Conservation (phyloP, 2,329 filamentous ascomycete genomes). For the Xylaria sp. region DNA sequence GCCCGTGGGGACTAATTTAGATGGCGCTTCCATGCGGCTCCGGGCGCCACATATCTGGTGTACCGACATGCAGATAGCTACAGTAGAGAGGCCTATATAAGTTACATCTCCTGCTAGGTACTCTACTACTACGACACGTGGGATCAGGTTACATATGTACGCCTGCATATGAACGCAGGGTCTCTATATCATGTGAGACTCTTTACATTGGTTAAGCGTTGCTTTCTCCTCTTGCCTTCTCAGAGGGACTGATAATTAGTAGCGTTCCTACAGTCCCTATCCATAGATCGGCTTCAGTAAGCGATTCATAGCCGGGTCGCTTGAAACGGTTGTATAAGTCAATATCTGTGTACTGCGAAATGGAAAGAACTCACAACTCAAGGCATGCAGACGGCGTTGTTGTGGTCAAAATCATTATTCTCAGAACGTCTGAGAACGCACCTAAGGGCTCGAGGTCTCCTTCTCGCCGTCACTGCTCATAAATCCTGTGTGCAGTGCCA, state of each 20-base stretch:
- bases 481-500: not conserved
- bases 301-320: not conserved
- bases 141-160: not conserved
- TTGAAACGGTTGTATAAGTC: not conserved
- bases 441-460: not conserved
- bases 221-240: not conserved
- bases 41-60: no score
- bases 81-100: not conserved
- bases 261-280: not conserved
- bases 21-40: no score
- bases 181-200: slow-evolving; percentile 1
- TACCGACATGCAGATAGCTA: not conserved
- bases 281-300: not conserved
- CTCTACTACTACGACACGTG: not conserved
- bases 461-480: not conserved
- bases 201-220: not conserved
- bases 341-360: not conserved
- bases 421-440: not conserved
- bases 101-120: not conserved
- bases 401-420: not conserved
- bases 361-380: not conserved
- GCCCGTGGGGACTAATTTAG: no score
- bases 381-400: not conserved
- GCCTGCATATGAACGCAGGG: slow-evolving; percentile 1
- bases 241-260: not conserved